phyloP scores from a whole-genome alignment of 2,329 filamentous ascomycete species.

The Bretziella fagacearum region DNA sequence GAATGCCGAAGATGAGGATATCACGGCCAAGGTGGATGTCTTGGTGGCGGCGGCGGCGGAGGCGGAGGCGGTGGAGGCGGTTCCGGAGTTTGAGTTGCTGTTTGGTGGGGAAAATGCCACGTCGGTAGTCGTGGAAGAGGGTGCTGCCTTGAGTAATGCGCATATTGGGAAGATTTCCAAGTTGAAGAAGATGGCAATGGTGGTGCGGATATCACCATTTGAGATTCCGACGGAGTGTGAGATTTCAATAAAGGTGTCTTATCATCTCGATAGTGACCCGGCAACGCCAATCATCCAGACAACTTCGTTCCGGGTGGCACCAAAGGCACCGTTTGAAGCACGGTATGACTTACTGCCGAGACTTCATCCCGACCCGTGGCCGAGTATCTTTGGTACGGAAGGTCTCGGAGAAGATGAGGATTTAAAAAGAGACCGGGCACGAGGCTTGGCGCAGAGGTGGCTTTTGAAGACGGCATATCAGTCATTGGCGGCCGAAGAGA shows the following conservation, averaged over 20 bases:
- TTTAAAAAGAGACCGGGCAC: constrained; percentile 19
- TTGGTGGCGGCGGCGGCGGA: constrained; percentile 43
- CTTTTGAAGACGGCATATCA: constrained; percentile 53
- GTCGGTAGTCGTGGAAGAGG: constrained; percentile 24
- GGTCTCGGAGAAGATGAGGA: constrained; percentile 26
- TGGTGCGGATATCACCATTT: constrained; percentile 34
- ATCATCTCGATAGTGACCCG: constrained; percentile 62
- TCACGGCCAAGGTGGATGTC: constrained; percentile 53
- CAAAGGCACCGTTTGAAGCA: constrained; percentile 76
- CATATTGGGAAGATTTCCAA: constrained; percentile 31
- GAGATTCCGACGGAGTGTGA: constrained; percentile 41
- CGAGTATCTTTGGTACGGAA: constrained; percentile 61
- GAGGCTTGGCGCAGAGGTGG: constrained; percentile 68
- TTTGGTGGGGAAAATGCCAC: constrained; percentile 22
- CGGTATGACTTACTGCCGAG: constrained; percentile 76
- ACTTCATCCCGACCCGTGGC: constrained; percentile 65
- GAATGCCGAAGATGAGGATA: constrained; percentile 72
- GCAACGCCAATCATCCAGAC: constrained; percentile 68
- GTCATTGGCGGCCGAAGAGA: constrained; percentile 60
- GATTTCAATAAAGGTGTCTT: constrained; percentile 55
- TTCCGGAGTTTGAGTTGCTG: constrained; percentile 30
- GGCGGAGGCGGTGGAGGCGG: constrained; percentile 33
- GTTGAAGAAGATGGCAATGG: constrained; percentile 26
- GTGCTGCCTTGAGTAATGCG: constrained; percentile 27
- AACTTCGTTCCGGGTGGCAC: constrained; percentile 48